These are phyloP conservation scores for Leccinellum albellum DNA, from an alignment of 768 basidiomycete genomes.

Conservation along the genomic window DNA sequence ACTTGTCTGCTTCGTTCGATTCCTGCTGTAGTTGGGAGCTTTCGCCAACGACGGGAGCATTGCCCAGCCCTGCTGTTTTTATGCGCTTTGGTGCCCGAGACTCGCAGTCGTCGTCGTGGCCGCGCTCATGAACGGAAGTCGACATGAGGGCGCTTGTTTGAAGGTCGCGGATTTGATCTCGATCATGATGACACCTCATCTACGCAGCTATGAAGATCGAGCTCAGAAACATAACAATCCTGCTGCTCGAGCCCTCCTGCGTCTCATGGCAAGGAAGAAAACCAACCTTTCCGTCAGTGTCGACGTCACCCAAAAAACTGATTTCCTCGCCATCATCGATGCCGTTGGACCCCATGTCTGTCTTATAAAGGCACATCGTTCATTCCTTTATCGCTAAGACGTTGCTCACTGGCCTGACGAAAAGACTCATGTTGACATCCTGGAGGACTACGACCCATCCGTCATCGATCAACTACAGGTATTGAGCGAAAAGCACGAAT, in stretches of 20 bases:
- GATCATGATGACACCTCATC: slow-evolving; percentile 29
- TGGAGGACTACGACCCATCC: slow-evolving; percentile 81
- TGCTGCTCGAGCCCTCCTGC: slow-evolving; percentile 73
- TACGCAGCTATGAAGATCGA: slow-evolving; percentile 60
- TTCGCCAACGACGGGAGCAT: slow-evolving; percentile 5
- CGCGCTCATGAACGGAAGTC: slow-evolving; percentile 44
- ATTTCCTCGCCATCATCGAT: slow-evolving; percentile 84
- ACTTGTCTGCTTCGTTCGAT: slow-evolving; percentile 7
- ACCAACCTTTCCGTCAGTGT: slow-evolving; percentile 95
- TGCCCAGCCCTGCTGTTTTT: slow-evolving; percentile 29
- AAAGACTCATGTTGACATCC: slow-evolving; percentile 95
- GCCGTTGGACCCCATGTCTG: slow-evolving; percentile 87
- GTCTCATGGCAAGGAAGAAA: slow-evolving; percentile 80
- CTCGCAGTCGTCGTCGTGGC: slow-evolving; percentile 43
- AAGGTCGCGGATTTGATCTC: background rate
- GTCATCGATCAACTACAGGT: slow-evolving; percentile 66
- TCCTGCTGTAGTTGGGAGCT: background rate
- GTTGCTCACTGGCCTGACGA: slow-evolving; percentile 25
- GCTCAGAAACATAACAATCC: slow-evolving; percentile 61
- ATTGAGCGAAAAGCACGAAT: slow-evolving; percentile 80
- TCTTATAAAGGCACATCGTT: slow-evolving; percentile 77
- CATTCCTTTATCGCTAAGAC: slow-evolving; percentile 4
- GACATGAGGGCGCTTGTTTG: slow-evolving; percentile 19
- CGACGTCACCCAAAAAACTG: slow-evolving; percentile 77
- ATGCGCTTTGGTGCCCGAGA: slow-evolving; percentile 39